Percentiles rank a stretch among this genome's conserved stretches.
Conservation (phyloP, 768 basidiomycete species). For the Boletus pseudopeckii region DNA sequence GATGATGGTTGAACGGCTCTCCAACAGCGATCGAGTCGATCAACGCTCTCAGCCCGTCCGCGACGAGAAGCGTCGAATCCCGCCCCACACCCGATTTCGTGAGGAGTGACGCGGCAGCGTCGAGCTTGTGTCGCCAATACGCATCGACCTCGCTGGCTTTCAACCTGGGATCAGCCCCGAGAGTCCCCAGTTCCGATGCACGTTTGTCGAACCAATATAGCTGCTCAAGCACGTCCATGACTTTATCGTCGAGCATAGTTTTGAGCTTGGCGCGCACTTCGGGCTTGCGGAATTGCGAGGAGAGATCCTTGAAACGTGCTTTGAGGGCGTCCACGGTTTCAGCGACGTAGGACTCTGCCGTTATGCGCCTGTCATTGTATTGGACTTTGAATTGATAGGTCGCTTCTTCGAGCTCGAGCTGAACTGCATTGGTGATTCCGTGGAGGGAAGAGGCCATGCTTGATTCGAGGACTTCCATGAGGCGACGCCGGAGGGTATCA, state of each 20-base stretch:
- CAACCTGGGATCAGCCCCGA: constrained; percentile 68
- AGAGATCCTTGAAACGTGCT: constrained; percentile 81
- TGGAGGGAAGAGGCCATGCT: constrained; percentile 97
- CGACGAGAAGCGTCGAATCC: constrained; percentile 90
- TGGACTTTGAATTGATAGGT: constrained; percentile 99
- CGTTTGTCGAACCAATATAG: constrained; percentile 96
- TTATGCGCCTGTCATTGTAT: constrained; percentile 92
- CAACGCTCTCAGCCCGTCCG: constrained; percentile 84
- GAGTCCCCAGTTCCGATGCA: constrained; percentile 63
- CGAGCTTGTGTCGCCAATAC: constrained; percentile 96
- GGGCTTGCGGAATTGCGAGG: constrained; percentile 82
- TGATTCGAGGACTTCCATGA: constrained; percentile 97
- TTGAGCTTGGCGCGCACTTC: constrained; percentile 87
- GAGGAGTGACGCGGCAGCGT: constrained; percentile 86
- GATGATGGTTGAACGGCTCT: constrained; percentile 92
- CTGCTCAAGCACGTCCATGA: constrained; percentile 96
- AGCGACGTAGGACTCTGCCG: constrained; percentile 95
- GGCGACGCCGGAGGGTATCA: constrained; percentile 78
- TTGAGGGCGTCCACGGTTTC: constrained; percentile 96
- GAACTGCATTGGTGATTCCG: constrained; percentile 94
- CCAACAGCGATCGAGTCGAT: constrained; percentile 86
- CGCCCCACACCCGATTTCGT: constrained; percentile 96
- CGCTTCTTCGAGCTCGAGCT: constrained; percentile 94
- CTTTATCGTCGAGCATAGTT: constrained; percentile 89
- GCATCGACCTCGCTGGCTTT: constrained; percentile 76